A percentile compares a stretch with the other conserved stretches of the same genome.
These are phyloP conservation scores for Puya raimondii DNA, from an alignment of 176 grass and related monocot genomes.

Conservation along the genomic window DNA sequence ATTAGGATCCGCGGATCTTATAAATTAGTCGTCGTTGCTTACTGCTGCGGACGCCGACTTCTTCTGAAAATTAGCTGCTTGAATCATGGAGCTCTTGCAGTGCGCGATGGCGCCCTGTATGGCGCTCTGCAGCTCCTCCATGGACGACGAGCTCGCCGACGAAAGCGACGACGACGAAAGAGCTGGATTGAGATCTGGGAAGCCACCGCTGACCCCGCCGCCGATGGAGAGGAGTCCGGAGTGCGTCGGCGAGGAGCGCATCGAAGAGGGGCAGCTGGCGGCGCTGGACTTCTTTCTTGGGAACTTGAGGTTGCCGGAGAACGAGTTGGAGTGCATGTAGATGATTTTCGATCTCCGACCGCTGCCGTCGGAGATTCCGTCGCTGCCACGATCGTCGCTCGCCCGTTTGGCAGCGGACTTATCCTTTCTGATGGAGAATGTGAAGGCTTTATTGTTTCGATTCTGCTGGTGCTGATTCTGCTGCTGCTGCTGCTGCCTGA, in stretches of 20 bases:
- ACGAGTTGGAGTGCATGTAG: constrained; percentile 54
- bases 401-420: constrained; percentile 29
- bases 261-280: constrained; percentile 92
- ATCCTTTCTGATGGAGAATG: constrained; percentile 74
- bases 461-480: constrained; percentile 38
- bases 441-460: constrained; percentile 67
- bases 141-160: constrained; percentile 36
- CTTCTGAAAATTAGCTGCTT: constrained; percentile 17
- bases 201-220: constrained; percentile 39
- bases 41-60: background rate
- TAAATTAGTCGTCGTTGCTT: constrained; percentile 3
- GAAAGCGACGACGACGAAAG: constrained; percentile 37
- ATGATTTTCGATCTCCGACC: background rate
- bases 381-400: constrained; percentile 2
- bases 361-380: constrained; percentile 8
- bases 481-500: constrained; percentile 14
- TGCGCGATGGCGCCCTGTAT: constrained; percentile 51
- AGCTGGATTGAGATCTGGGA: constrained; percentile 40
- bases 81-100: constrained; percentile 55
- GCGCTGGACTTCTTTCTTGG: constrained; percentile 64
- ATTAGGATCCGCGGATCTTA: constrained; percentile 39
- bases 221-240: constrained; percentile 64
- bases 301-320: constrained; percentile 87
- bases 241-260: constrained; percentile 89
- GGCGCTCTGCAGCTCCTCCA: constrained; percentile 49